phyloP scores from a whole-genome alignment of 2,329 filamentous ascomycete genomes.

The Fusarium stilboides region DNA sequence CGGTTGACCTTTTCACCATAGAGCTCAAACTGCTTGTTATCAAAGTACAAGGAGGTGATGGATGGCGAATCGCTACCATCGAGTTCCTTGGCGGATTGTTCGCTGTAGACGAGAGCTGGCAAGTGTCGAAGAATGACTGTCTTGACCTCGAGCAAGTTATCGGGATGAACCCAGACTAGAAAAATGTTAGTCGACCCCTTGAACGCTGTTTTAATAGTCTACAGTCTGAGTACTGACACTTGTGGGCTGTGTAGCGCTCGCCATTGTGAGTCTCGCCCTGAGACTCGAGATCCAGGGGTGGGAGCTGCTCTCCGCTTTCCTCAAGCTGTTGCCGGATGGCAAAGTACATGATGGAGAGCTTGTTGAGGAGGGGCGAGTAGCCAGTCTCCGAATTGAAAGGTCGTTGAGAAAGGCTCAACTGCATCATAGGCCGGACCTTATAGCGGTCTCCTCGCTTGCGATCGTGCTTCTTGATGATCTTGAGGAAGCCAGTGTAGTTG shows the following conservation, averaged over 20 bases:
- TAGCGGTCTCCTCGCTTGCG: constrained; percentile 90
- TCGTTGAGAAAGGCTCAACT: constrained; percentile 87
- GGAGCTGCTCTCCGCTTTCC: constrained; percentile 59
- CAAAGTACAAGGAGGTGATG: constrained; percentile 96
- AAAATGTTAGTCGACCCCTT: too few relatives aligned
- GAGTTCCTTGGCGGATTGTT: constrained; percentile 85
- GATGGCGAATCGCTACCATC: constrained; percentile 88
- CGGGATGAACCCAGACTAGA: constrained; percentile 91
- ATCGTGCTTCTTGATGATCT: constrained; percentile 99
- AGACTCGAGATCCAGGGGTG: constrained; percentile 64
- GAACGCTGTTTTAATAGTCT: too few relatives aligned
- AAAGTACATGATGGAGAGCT: constrained; percentile 95
- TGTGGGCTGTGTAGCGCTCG: constrained; percentile 87
- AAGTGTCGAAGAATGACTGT: constrained; percentile 93
- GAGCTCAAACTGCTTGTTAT: constrained; percentile 86
- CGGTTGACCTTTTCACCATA: constrained; percentile 89
- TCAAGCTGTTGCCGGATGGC: constrained; percentile 90
- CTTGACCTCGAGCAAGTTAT: constrained; percentile 97
- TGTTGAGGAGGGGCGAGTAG: constrained; percentile 90
- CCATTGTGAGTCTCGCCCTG: constrained; percentile 72
- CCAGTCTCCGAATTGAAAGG: constrained; percentile 94
- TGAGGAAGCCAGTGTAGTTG: constrained; percentile 98
- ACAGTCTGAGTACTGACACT: too few relatives aligned
- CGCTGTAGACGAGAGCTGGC: constrained; percentile 93
- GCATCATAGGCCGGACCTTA: constrained; percentile 90